Evolutionary conservation across 1,284 basidiomycete genomes (phyloP), one percentile per base, ranked within the genome.

Genomic region (Ceratobasidium sp.): DNA sequence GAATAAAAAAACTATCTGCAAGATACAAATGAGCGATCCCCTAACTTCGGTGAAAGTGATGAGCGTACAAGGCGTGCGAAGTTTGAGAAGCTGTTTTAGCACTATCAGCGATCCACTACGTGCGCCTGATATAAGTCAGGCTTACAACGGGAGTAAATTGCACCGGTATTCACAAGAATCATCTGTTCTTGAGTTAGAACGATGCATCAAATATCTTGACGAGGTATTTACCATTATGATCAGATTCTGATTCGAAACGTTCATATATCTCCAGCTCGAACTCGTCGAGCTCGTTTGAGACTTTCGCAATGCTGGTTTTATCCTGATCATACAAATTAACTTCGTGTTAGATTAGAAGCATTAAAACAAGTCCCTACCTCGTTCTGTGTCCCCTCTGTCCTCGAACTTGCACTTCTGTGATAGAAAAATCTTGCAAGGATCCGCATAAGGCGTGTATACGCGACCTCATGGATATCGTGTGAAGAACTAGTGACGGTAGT

Each of bases 341-440:
- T 61, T 10, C 74, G 32, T 28, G 14, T 16, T 1, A 0, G 16
- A 32, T 32, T 18, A 14, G n/a, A 1, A 3, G 32, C 16, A 30
- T 18, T 43, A 30, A 26, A 16, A 59, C 78, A 18, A 72, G 8
- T 6, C 6, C 36, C 6, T 6, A 88, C 89, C 84, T 87, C 89
- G 79, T 93, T 92, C 72, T 92, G 78, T 1, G 91, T 90, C 34
- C 85, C 87, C 1, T 88, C 88, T 0, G 88, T 83, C 72, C 83
- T 84, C 21, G 88, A 85, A 77, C 92, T 89, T n/a, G 88, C 91
- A 78, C 89, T 92, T n/a, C 93, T 87, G 69, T 88, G 86, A 60
- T 91, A 89, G 73, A 92, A 90, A 82, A 92, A 93, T 41, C 84
- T 83, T 14, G 89, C 85, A 18, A 93, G 85, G 62, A 92, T 88